Evolutionary conservation across 208 protist species (phyloP).

Genomic region (Tritrichomonas musculus): DNA sequence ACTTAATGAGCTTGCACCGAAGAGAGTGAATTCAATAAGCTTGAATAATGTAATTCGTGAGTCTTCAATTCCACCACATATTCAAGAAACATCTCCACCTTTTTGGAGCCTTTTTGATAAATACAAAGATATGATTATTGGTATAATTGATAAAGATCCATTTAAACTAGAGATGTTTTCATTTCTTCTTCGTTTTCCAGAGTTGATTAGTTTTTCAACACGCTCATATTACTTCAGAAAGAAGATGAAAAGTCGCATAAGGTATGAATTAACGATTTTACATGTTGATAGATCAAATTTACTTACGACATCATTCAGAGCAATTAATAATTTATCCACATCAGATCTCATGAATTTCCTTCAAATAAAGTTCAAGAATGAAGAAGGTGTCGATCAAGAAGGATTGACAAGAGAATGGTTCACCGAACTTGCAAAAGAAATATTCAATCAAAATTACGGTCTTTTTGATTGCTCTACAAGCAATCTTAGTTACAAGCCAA

Average conservation of each 20-base stretch:
- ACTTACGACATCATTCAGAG: neutral
- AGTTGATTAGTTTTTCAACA: neutral
- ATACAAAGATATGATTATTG: neutral
- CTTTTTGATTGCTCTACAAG: constrained; percentile 42
- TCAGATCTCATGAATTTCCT: neutral
- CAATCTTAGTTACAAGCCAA: constrained; percentile 74
- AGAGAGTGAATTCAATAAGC: no score
- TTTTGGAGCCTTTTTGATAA: neutral
- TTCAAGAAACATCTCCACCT: neutral
- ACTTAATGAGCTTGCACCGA: no score
- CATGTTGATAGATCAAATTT: neutral
- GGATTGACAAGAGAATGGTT: constrained; percentile 48
- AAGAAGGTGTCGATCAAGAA: constrained; percentile 43
- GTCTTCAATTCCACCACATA: neutral
- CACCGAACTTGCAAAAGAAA: neutral
- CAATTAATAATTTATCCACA: neutral
- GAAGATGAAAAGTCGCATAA: neutral
- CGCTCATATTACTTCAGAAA: neutral
- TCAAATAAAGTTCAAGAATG: constrained; percentile 36
- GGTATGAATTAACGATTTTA: neutral
- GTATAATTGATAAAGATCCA: neutral
- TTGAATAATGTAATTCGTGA: no score
- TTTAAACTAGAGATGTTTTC: neutral
- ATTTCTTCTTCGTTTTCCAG: neutral
- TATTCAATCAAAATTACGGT: constrained; percentile 44